Evolutionary conservation across 345 rosid species (phyloP).

Genomic region (Moricandia arvensis): DNA sequence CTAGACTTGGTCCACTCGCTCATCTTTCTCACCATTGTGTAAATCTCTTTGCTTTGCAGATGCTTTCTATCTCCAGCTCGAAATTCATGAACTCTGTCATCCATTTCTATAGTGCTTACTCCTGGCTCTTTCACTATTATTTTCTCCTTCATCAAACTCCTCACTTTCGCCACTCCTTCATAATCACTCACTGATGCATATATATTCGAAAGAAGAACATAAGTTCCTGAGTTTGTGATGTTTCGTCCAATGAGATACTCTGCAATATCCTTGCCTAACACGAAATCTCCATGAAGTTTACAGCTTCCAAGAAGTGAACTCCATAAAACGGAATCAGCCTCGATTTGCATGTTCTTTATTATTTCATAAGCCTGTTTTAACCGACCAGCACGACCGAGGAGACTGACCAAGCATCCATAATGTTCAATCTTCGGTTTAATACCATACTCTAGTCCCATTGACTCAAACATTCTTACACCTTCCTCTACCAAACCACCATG

Average conservation of each 20-base stretch:
- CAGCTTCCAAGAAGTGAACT: conserved; percentile 72
- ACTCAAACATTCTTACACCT: conserved; percentile 54
- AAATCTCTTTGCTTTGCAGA: conserved; percentile 45
- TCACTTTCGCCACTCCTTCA: conserved; percentile 56
- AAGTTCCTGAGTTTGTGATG: conserved; percentile 62
- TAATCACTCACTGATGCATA: conserved; percentile 61
- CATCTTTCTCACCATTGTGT: conserved; percentile 50
- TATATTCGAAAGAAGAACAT: conserved; percentile 62
- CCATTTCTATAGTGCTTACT: conserved; percentile 60
- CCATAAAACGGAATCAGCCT: conserved; percentile 65
- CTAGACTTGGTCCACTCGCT: conserved; percentile 28
- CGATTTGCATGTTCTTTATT: conserved; percentile 46
- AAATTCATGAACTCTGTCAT: conserved; percentile 58
- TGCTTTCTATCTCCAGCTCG: conserved; percentile 56
- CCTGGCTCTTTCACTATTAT: conserved; percentile 66
- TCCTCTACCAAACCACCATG: conserved; percentile 69
- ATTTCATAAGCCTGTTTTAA: conserved; percentile 54
- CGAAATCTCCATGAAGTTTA: conserved; percentile 51
- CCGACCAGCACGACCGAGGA: conserved; percentile 64
- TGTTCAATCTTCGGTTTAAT: conserved; percentile 75
- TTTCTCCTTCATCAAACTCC: conserved; percentile 70
- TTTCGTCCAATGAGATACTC: conserved; percentile 52
- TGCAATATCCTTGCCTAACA: conserved; percentile 63
- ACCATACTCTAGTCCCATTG: conserved; percentile 51
- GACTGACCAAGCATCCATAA: conserved; percentile 75